phyloP scores from a whole-genome alignment of 202 grass and related monocot species.

The Alloteropsis angusta region DNA sequence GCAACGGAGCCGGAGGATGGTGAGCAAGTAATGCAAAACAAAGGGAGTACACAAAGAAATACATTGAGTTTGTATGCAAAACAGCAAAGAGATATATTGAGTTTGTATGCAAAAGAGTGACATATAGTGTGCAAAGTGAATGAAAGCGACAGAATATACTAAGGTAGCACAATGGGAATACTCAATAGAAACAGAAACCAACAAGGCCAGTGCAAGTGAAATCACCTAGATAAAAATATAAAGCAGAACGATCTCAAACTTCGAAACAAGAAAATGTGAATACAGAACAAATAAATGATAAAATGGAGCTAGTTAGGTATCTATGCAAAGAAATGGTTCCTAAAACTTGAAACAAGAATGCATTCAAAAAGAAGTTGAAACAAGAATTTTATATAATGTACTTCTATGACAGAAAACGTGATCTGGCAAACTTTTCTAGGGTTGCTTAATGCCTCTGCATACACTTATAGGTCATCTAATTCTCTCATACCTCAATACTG shows the following conservation, averaged over 20 bases:
- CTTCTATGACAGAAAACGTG: not conserved
- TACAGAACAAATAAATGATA: not conserved
- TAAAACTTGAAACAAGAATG: too few species aligned
- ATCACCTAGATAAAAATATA: not conserved
- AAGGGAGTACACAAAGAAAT: not conserved
- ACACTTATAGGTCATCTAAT: not conserved
- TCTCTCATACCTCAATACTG: conserved; percentile 67
- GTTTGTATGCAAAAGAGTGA: not conserved
- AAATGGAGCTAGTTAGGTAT: not conserved
- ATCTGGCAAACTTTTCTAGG: not conserved
- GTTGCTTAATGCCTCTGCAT: not conserved
- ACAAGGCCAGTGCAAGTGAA: not conserved
- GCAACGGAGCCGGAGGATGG: not conserved
- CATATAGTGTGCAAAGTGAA: not conserved
- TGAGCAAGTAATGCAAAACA: not conserved
- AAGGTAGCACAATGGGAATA: not conserved
- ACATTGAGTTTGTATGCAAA: not conserved
- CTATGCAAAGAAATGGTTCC: not conserved
- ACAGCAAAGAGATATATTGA: not conserved
- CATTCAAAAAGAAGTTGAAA: not conserved
- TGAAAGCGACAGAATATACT: not conserved
- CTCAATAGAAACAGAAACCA: not conserved
- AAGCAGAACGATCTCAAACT: not conserved
- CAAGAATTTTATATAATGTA: not conserved
- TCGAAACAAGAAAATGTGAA: not conserved